Base-by-base conservation (phyloP, 1,139 yeast species). In the Kodamaea suecica region DNA sequence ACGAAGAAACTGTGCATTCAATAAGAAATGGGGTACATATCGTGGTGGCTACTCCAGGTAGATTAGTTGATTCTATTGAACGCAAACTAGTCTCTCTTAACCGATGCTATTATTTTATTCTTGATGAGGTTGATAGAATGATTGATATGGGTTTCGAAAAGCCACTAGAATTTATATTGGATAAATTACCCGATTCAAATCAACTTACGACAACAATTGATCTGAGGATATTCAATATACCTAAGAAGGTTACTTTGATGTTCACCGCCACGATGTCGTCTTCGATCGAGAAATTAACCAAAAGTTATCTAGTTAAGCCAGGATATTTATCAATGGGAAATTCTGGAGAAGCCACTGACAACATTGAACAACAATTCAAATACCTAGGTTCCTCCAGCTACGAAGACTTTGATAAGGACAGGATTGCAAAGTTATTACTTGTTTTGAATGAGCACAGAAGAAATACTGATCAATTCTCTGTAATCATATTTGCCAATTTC, bases 111-210 rank as follows among this genome's bases (percentile, higher is more conserved):
- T 84, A 79, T 45, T 63, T 90, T 12, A 80, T 86, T 2, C 70
- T 88, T 68, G 97, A 90, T 62, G 97, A 90, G 59, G 96, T 96
- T 1, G 97, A 90, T 57, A 70, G 88, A 50, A 90, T 90, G 97
- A 81, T 92, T 29, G 96, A 90, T 54, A 72, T 90, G 76, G 97
- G 97, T 2, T 90, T 92, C 56, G 96, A 88, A 50, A 84, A 78
- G 32, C 87, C 87, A 45, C 73, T 92, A 30, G 74, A 72, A 24
- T 65, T 70, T 19, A 76, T 92, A 13, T 59, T 85, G 37, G 63
- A 63, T 6, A 57, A 61, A 16, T 58, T 80, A 23, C 86, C 67
- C 5, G 59, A 53, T 1, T 41, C 60, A 1, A 50, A 52, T 17
- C 55, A 54, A 8, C 45, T 57, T 31, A 34, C 37, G 11, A 40